Base-by-base conservation (phyloP, 148 eudicot genomes). In the Oxyria digyna region DNA sequence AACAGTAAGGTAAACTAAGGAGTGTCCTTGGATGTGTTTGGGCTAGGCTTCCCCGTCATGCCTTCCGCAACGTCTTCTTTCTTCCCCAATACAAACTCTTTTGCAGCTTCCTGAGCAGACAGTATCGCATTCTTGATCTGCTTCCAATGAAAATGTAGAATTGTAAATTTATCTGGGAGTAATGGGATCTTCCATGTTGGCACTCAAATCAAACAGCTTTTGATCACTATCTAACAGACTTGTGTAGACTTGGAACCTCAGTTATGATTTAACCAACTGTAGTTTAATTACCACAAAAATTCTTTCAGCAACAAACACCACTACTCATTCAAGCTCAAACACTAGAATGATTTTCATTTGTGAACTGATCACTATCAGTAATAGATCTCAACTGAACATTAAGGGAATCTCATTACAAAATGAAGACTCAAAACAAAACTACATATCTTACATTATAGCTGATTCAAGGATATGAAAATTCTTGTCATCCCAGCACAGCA, bases 91-190 rank as follows among this genome's bases (percentile, higher is more conserved):
- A 88, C 52, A 55, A 81, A 80, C 54, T 83, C 85, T 82, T 88
- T 88, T 54, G 75, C 82, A 8, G 95, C 82, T 17, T 64, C 84
- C 78, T 91, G 76, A 49, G 82, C 89, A 71, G 97, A 88, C 32
- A 71, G 64, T 69, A 88, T 80, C 4, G 70, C 70, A 35, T 82
- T 85, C 80, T 78, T 91, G 70, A 91, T 81, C 97, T 91, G 87
- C 29, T 20, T 52, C 23, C 57, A 50, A 20, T 1, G 20, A 50
- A 20, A 0, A 0, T 27, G 23, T 50, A 8, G 57, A 2, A 50
- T 21, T 23, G 57, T 4, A 14, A 17, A 7, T 1, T 18, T 2
- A 18, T 18, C 4, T 2, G 6, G 24, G 55, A 7, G 5, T n/a
- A 18, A 18, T n/a, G 7, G 14, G 14, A 3, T 18, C 21, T 18